A percentile compares a stretch with the other conserved stretches of the same genome.
phyloP scores from a whole-genome alignment of 306 rosid species.

The Vigna nakashimae region DNA sequence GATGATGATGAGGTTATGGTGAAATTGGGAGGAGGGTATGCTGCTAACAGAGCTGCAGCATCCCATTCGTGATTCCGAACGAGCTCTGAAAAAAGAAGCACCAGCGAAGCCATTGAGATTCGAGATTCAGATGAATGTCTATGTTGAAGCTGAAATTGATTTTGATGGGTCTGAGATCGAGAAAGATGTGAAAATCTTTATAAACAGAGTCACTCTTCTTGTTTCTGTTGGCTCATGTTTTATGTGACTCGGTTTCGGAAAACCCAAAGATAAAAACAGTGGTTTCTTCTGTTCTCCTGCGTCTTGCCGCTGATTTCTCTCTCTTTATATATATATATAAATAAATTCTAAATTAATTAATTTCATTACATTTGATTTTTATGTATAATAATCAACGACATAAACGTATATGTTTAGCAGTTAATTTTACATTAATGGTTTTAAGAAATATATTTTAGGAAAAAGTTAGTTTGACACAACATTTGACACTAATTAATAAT shows the following conservation, averaged over 20 bases:
- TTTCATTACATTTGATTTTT: too few relatives aligned
- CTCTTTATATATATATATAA: too few relatives aligned
- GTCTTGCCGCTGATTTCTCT: constrained; percentile 17
- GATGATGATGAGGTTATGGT: neutral
- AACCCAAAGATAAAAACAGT: neutral
- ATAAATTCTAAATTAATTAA: too few relatives aligned
- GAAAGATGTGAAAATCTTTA: neutral
- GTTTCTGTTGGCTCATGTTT: constrained; percentile 2
- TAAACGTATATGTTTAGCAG: too few relatives aligned
- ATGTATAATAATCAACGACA: too few relatives aligned
- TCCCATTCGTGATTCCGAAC: constrained; percentile 39
- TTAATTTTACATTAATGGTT: too few relatives aligned
- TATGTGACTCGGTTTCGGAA: neutral
- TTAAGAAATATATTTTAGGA: too few relatives aligned
- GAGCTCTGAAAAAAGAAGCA: constrained; percentile 51
- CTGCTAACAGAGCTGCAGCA: constrained; percentile 46
- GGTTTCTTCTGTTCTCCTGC: neutral
- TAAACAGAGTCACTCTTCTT: neutral
- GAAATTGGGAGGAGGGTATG: constrained; percentile 31
- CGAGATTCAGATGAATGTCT: neutral
- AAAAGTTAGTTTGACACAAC: too few relatives aligned
- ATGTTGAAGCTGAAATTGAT: neutral
- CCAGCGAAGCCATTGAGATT: constrained; percentile 45
- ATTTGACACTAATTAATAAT: too few relatives aligned
- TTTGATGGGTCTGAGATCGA: neutral